phyloP scores from a whole-genome alignment of 768 basidiomycete species.

The Mycena rebaudengoi region DNA sequence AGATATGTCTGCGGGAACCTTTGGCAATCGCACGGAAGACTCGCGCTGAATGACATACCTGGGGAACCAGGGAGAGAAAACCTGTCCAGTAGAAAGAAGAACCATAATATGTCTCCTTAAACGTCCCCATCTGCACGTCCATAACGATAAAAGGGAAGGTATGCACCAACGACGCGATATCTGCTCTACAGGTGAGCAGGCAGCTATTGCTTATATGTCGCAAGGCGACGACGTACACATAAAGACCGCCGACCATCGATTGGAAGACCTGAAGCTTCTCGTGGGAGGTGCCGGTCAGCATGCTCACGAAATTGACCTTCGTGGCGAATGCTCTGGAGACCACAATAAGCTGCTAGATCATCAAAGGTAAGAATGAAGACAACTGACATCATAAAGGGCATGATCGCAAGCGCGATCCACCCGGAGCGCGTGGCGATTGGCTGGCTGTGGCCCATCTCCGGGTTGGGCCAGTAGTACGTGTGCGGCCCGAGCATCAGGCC shows the following conservation, averaged over 20 bases:
- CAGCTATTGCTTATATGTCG: neutral
- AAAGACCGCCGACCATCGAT: conserved; percentile 42
- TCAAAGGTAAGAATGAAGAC: neutral
- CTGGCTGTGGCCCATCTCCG: conserved; percentile 40
- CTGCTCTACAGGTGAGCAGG: no score
- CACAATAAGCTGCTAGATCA: no score
- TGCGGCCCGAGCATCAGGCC: conserved; percentile 34
- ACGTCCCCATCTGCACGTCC: conserved; percentile 30
- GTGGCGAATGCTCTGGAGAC: conserved; percentile 38
- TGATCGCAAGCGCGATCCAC: conserved; percentile 45
- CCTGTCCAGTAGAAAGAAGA: conserved; percentile 41
- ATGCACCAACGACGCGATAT: conserved; percentile 42
- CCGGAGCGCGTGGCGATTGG: conserved; percentile 41
- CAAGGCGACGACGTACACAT: conserved; percentile 38
- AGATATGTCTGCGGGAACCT: conserved; percentile 39
- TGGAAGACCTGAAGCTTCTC: conserved; percentile 48
- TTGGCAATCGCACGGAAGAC: no score
- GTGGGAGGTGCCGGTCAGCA: conserved; percentile 42
- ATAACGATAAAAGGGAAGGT: conserved; percentile 45
- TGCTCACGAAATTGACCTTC: conserved; percentile 43
- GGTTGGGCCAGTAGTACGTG: conserved; percentile 42
- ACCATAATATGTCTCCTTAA: conserved; percentile 27
- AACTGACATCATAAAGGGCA: conserved; percentile 46
- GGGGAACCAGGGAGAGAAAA: conserved; percentile 42
- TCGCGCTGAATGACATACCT: conserved; percentile 26